Conservation (phyloP, 192 early-diverging fungal genomes). For the Obelidium mucronatum region DNA sequence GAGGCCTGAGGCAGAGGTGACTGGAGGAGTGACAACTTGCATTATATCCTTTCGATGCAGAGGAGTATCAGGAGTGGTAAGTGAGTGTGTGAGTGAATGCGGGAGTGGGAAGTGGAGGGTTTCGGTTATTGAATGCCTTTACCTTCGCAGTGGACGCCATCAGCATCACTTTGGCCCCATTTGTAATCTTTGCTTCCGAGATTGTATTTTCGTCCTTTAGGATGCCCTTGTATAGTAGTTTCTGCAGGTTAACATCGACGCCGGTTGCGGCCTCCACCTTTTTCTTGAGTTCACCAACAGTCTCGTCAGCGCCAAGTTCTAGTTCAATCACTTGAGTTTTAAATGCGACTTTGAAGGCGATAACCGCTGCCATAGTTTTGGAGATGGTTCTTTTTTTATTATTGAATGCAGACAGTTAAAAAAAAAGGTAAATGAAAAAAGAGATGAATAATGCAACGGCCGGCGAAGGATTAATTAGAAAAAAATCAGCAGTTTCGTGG, state of each 20-base stretch:
- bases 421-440: no score
- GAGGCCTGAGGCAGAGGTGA: neutral
- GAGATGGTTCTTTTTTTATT: neutral
- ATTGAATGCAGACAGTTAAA: no score
- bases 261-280: neutral
- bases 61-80: neutral
- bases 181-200: constrained; percentile 12
- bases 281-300: constrained; percentile 12
- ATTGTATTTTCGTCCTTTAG: constrained; percentile 27
- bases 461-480: no score
- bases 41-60: constrained; percentile 10
- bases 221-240: constrained; percentile 34
- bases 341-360: constrained; percentile 3
- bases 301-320: neutral
- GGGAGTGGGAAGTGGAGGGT: constrained; percentile 9
- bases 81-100: no score
- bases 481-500: no score
- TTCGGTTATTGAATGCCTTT: neutral
- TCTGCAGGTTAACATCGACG: neutral
- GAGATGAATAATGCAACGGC: no score
- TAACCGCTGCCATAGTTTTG: neutral
- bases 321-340: neutral
- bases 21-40: constrained; percentile 1
- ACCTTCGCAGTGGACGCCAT: constrained; percentile 30
- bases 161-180: constrained; percentile 28